phyloP scores from a whole-genome alignment of 1,139 yeast genomes.

The Yarrowia galli region DNA sequence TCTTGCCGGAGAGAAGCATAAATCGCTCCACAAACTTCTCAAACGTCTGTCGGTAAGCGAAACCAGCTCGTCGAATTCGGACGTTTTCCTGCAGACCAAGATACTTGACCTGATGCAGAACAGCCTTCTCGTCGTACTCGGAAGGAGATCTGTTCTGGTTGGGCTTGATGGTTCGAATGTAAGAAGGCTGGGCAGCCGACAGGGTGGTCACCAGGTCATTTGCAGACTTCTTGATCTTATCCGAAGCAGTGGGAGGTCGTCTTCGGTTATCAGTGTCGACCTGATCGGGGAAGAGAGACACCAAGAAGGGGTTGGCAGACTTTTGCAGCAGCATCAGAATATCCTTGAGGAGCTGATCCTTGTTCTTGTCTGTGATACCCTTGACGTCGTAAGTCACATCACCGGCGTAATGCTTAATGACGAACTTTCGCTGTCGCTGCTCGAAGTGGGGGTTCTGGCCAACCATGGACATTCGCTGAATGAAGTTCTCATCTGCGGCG shows the following conservation, averaged over 20 bases:
- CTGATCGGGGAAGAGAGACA: constrained; percentile 77
- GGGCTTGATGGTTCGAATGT: constrained; percentile 97
- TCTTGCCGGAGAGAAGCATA: constrained; percentile 81
- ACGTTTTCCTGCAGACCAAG: constrained; percentile 97
- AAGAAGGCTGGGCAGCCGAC: constrained; percentile 90
- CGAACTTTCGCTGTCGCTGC: constrained; percentile 83
- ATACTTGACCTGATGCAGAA: constrained; percentile 93
- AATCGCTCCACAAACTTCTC: constrained; percentile 98
- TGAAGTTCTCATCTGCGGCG: constrained; percentile 97
- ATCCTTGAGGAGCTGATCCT: constrained; percentile 92
- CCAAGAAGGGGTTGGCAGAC: constrained; percentile 71
- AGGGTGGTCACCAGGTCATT: constrained; percentile 88
- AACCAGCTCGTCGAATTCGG: constrained; percentile 97
- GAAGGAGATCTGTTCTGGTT: constrained; percentile 90
- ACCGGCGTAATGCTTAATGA: constrained; percentile 97
- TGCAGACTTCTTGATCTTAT: constrained; percentile 91
- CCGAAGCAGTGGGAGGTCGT: constrained; percentile 97
- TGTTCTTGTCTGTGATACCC: constrained; percentile 96
- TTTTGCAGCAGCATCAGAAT: constrained; percentile 78
- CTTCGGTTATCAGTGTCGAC: constrained; percentile 67
- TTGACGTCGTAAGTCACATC: constrained; percentile 92
- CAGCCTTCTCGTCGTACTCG: constrained; percentile 89
- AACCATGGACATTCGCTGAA: constrained; percentile 88
- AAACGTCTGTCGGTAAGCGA: constrained; percentile 96
- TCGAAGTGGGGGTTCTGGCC: constrained; percentile 87